A percentile compares a stretch with the other conserved stretches of the same genome.
phyloP scores from a whole-genome alignment of 768 basidiomycete genomes.

The Pleurotus tuoliensis region DNA sequence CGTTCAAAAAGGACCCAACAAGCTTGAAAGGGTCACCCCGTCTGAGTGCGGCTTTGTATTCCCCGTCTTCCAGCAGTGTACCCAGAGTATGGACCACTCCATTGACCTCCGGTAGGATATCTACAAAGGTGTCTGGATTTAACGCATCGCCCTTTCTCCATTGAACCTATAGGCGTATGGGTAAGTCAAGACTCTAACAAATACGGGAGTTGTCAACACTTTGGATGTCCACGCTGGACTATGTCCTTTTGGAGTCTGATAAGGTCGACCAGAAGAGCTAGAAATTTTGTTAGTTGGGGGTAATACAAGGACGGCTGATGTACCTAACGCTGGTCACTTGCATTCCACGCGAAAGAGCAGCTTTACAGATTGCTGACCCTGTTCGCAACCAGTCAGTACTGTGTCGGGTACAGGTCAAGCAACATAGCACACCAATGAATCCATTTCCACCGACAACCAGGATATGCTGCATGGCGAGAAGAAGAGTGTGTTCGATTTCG shows the following conservation, averaged over 20 bases:
- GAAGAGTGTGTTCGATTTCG: constrained; percentile 14
- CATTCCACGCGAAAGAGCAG: constrained; percentile 81
- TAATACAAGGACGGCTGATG: neutral
- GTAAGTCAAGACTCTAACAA: constrained; percentile 12
- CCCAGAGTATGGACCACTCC: constrained; percentile 95
- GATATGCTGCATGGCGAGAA: constrained; percentile 43
- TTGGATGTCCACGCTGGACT: constrained; percentile 80
- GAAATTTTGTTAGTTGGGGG: neutral
- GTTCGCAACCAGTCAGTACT: constrained; percentile 9
- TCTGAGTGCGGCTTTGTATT: constrained; percentile 75
- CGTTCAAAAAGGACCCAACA: constrained; percentile 41
- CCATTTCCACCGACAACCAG: constrained; percentile 99
- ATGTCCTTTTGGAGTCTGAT: constrained; percentile 86
- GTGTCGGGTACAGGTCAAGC: neutral
- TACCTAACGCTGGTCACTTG: constrained; percentile 90
- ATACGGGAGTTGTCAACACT: constrained; percentile 35
- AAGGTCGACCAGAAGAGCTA: constrained; percentile 86
- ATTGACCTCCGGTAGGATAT: constrained; percentile 59
- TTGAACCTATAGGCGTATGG: constrained; percentile 54
- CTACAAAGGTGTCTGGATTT: constrained; percentile 65
- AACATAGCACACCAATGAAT: constrained; percentile 67
- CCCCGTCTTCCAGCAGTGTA: constrained; percentile 74
- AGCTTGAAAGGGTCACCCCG: constrained; percentile 54
- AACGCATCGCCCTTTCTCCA: constrained; percentile 88
- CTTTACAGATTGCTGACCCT: constrained; percentile 93